These are phyloP conservation scores for Epichloe uncinata DNA, from an alignment of 2,329 filamentous ascomycete genomes.

Conservation along the genomic window DNA sequence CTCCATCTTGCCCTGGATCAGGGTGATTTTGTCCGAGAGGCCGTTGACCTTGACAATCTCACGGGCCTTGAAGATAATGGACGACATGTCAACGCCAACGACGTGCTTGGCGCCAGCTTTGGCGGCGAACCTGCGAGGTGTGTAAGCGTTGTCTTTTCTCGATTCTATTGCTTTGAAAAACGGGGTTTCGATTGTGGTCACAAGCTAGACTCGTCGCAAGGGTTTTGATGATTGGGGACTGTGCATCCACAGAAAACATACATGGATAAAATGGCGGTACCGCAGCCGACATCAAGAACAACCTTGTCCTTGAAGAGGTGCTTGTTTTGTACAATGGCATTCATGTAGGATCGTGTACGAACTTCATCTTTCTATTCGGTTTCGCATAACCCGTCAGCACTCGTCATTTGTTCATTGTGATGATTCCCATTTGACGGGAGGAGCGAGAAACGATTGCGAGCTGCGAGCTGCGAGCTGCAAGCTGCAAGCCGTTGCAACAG, in stretches of 20 bases:
- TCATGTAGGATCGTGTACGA: slow-evolving; percentile 90
- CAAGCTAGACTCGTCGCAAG: background rate
- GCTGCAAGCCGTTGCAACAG: slow-evolving; percentile 3
- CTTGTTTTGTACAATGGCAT: slow-evolving; percentile 93
- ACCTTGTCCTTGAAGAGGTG: slow-evolving; percentile 76
- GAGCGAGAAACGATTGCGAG: background rate
- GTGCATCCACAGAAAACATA: slow-evolving; percentile 32
- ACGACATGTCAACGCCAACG: slow-evolving; percentile 98
- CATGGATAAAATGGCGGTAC: slow-evolving; percentile 98
- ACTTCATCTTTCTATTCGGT: slow-evolving; percentile 83
- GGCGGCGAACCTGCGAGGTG: slow-evolving; percentile 70
- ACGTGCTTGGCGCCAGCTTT: slow-evolving; percentile 96
- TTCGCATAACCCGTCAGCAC: slow-evolving; percentile 1
- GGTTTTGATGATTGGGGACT: background rate
- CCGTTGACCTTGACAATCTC: slow-evolving; percentile 91
- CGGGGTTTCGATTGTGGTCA: too few relatives aligned
- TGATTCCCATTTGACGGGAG: background rate
- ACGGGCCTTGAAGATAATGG: slow-evolving; percentile 95
- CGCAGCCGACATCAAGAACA: slow-evolving; percentile 93
- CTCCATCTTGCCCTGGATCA: slow-evolving; percentile 99
- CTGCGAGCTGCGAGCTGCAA: background rate
- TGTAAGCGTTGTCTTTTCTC: slow-evolving; percentile 1
- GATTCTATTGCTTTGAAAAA: background rate
- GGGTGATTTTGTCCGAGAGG: slow-evolving; percentile 88
- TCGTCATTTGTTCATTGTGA: background rate